Evolutionary conservation across 257 asterid species (phyloP).

Genomic region (Anisodus acutangulus): DNA sequence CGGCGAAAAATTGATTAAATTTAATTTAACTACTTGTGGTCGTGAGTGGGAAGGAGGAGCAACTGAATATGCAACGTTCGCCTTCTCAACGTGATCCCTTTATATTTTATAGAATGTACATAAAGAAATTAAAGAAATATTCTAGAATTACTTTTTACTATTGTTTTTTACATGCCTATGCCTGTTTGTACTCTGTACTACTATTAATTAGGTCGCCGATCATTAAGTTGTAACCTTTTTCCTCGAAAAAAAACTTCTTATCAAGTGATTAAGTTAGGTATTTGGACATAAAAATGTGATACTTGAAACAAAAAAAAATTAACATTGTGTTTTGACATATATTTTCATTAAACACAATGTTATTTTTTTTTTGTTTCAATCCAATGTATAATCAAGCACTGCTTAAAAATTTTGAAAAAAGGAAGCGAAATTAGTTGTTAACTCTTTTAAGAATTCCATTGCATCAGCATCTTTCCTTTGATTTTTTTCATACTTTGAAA

Average conservation of each 20-base stretch:
- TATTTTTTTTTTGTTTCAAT: too few relatives aligned
- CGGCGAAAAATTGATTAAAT: not conserved
- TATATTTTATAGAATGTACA: not conserved
- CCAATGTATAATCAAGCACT: too few relatives aligned
- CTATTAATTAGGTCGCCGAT: not conserved
- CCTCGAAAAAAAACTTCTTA: not conserved
- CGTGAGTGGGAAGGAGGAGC: constrained; percentile 35
- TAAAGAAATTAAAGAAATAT: too few relatives aligned
- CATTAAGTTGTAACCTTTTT: not conserved
- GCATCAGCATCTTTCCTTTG: not conserved
- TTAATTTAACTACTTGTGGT: constrained; percentile 25
- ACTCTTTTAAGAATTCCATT: not conserved
- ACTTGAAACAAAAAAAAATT: too few relatives aligned
- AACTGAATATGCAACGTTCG: constrained; percentile 47
- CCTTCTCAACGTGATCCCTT: constrained; percentile 29
- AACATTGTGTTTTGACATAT: too few relatives aligned
- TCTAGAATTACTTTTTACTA: constrained; percentile 3
- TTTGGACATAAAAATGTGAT: too few relatives aligned
- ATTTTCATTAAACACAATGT: too few relatives aligned
- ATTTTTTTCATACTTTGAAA: not conserved
- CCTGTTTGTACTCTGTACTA: not conserved
- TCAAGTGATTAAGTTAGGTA: not conserved
- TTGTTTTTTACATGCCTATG: not conserved
- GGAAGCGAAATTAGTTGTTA: too few relatives aligned
- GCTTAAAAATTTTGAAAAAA: too few relatives aligned